These are phyloP conservation scores for Kwoniella europaea DNA, from an alignment of 768 basidiomycete species.

Conservation along the genomic window DNA sequence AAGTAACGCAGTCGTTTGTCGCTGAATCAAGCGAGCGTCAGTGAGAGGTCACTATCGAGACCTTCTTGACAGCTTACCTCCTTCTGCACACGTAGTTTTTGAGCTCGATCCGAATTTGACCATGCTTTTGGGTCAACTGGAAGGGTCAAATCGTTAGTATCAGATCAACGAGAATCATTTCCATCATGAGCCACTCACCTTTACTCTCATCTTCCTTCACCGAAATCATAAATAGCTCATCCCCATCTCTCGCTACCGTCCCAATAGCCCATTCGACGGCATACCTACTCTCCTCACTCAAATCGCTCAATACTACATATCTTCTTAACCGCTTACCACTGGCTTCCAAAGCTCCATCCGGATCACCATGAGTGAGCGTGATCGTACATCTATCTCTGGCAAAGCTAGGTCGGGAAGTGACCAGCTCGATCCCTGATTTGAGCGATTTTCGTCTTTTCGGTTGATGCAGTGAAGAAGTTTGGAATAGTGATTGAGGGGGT, in stretches of 20 bases:
- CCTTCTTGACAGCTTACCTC: constrained; percentile 65
- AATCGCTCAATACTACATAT: constrained; percentile 91
- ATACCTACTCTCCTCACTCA: constrained; percentile 91
- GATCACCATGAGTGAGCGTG: constrained; percentile 82
- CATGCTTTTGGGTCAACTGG: constrained; percentile 68
- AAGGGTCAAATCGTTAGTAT: constrained; percentile 66
- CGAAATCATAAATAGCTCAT: constrained; percentile 84
- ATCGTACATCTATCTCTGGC: constrained; percentile 92
- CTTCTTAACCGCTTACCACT: constrained; percentile 66
- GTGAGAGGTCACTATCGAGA: no score
- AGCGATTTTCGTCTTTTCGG: constrained; percentile 32
- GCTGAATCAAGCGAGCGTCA: constrained; percentile 61
- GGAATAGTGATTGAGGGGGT: constrained; percentile 51
- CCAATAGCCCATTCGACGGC: constrained; percentile 99
- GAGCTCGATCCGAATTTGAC: constrained; percentile 66
- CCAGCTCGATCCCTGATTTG: constrained; percentile 58
- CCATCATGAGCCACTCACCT: constrained; percentile 62
- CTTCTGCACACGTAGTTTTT: constrained; percentile 85
- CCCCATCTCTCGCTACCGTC: constrained; percentile 91
- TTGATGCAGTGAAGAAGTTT: constrained; percentile 26
- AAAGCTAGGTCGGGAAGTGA: constrained; percentile 79
- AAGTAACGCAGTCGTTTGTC: constrained; percentile 85
- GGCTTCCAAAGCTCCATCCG: constrained; percentile 64
- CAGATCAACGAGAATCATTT: background rate
- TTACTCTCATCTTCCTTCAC: constrained; percentile 92